phyloP scores from a whole-genome alignment of 2,329 filamentous ascomycete genomes.

The Huntiella omanensis region DNA sequence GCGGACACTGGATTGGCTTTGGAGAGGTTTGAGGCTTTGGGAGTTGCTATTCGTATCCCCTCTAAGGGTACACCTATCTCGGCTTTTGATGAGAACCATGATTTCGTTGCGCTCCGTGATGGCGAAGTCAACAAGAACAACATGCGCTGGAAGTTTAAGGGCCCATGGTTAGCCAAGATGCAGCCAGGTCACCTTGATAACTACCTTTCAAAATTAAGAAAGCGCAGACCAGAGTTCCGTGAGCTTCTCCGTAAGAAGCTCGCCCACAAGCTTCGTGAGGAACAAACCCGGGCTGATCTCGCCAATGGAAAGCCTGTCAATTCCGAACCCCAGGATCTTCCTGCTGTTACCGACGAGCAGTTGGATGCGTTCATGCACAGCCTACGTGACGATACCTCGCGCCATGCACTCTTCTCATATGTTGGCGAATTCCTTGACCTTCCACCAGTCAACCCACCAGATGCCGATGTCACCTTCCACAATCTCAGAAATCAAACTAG shows the following conservation, averaged over 20 bases:
- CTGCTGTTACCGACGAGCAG: constrained; percentile 30
- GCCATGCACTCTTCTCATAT: constrained; percentile 29
- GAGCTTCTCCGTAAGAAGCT: constrained; percentile 30
- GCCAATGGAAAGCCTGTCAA: constrained; percentile 21
- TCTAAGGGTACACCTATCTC: constrained; percentile 10
- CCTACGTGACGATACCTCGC: constrained; percentile 28
- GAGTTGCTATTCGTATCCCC: constrained; percentile 47
- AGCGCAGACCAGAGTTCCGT: constrained; percentile 34
- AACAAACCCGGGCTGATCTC: constrained; percentile 20
- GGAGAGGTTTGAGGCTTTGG: constrained; percentile 71
- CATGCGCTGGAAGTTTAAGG: constrained; percentile 40
- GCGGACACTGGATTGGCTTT: constrained; percentile 65
- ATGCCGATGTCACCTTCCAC: constrained; percentile 14
- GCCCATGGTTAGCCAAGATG: constrained; percentile 47
- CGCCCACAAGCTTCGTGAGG: constrained; percentile 25
- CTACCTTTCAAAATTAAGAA: constrained; percentile 35
- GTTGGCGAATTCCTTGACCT: constrained; percentile 45
- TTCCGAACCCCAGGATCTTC: constrained; percentile 15
- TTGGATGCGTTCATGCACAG: constrained; percentile 32
- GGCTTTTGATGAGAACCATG: constrained; percentile 40
- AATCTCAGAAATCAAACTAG: constrained; percentile 2
- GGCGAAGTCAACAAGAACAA: constrained; percentile 25
- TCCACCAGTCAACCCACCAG: constrained; percentile 27
- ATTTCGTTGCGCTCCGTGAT: constrained; percentile 28
- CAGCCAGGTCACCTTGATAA: constrained; percentile 38